These are phyloP conservation scores for Diaporthe australafricana DNA, from an alignment of 2,329 filamentous ascomycete genomes.

Conservation along the genomic window DNA sequence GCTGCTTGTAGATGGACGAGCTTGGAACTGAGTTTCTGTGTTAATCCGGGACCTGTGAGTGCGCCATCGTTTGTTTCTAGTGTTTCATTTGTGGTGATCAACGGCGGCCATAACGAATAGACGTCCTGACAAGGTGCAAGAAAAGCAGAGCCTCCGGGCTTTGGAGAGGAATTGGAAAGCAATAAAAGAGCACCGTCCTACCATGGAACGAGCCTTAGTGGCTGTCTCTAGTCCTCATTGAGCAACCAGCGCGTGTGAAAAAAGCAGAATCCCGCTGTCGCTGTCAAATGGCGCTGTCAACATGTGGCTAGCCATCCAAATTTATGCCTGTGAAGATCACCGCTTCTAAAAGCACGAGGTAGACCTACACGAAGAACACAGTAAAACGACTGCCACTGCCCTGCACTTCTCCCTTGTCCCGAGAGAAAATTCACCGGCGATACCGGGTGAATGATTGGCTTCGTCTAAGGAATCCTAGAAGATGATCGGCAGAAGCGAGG, in stretches of 20 bases:
- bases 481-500: conserved; percentile 33
- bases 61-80: not conserved
- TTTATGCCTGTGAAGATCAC: conserved; percentile 12
- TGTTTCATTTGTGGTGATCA: conserved; percentile 26
- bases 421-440: conserved; percentile 18
- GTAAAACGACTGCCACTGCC: not conserved
- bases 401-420: conserved; percentile 31
- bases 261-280: conserved; percentile 16
- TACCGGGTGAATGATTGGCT: conserved; percentile 1
- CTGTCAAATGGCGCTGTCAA: conserved; percentile 26
- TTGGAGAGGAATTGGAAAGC: conserved; percentile 14
- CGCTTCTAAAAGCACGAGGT: not conserved
- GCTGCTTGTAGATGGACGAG: not conserved
- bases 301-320: conserved; percentile 12
- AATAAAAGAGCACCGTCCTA: conserved; percentile 25
- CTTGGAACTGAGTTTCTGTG: not conserved
- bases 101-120: conserved; percentile 3
- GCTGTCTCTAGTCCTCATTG: conserved; percentile 17
- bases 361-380: not conserved
- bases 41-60: not conserved
- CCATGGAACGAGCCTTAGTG: not conserved
- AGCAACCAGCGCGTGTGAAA: conserved; percentile 32
- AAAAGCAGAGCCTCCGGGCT: conserved; percentile 13
- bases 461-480: conserved; percentile 11
- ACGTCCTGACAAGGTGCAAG: not conserved